Percentiles rank a stretch among this genome's conserved stretches.
Conservation (phyloP, 2,329 filamentous ascomycete species). For the Colletotrichum falcatum region DNA sequence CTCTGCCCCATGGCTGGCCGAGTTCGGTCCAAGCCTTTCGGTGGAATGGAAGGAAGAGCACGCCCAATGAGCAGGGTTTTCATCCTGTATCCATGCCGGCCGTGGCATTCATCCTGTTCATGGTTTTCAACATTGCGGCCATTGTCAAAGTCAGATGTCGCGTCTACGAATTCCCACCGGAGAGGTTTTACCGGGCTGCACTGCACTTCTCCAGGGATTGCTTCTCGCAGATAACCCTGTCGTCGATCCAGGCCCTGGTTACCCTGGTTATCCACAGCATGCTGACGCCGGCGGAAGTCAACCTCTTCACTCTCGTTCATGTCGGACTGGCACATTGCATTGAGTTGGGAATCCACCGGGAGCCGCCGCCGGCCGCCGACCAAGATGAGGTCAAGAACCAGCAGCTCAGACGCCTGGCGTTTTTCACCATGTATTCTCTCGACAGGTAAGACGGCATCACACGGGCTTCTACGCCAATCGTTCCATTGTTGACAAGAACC, state of each 20-base stretch:
- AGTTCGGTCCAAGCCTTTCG: conserved; percentile 40
- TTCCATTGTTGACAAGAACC: neutral
- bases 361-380: conserved; percentile 41
- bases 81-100: conserved; percentile 42
- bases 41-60: conserved; percentile 43
- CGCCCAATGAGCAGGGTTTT: conserved; percentile 8
- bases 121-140: conserved; percentile 51
- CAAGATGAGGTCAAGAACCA: conserved; percentile 27
- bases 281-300: conserved; percentile 49
- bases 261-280: conserved; percentile 50
- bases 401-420: conserved; percentile 46
- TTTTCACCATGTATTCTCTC: conserved; percentile 52
- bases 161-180: conserved; percentile 50
- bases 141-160: conserved; percentile 50
- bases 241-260: conserved; percentile 49
- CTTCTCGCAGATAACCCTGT: conserved; percentile 50
- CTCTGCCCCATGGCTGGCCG: conserved; percentile 42
- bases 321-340: conserved; percentile 53
- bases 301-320: conserved; percentile 53
- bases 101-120: conserved; percentile 50
- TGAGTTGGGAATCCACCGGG: conserved; percentile 53
- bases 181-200: conserved; percentile 50
- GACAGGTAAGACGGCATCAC: conserved; percentile 46
- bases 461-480: neutral
- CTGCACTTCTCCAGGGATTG: conserved; percentile 48